Evolutionary conservation across 2,329 filamentous ascomycete genomes (phyloP), one percentile per base, ranked within the genome.

Genomic region (Calycina herbarum): DNA sequence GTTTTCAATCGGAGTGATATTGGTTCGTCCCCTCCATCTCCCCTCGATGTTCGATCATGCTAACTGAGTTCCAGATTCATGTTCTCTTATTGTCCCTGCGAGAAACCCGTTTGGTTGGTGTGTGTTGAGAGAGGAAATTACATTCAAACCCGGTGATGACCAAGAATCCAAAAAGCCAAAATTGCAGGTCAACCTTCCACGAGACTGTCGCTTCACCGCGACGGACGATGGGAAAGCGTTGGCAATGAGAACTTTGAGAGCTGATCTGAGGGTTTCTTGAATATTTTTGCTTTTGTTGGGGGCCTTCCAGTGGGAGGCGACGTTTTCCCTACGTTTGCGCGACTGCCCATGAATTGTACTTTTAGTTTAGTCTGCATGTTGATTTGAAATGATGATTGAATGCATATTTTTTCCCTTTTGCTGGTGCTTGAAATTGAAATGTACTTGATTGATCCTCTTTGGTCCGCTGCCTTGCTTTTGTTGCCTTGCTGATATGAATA

Each of bases 121-220:
- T 31, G 67, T 64, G 64, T 60, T 66, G 63, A 64, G 45, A 51
- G 45, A 24, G 20, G 45, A 51, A 3, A 20, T 20, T 57, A 66
- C 45, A 31, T 59, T 56, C n/a, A 60, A 61, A 72, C 75, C 76
- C 74, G 40, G 71, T 77, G 76, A 77, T 77, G 76, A 77, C 72
- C 71, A 76, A 74, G 71, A 69, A 67, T 75, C 74, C 75, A 76
- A 75, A 76, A 76, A 76, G 75, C 76, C 75, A 77, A 77, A 77
- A 70, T 75, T 77, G 75, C 72, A 77, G 73, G 73, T 73, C 74
- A 77, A 72, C 75, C 74, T 74, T 67, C 73, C 65, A 59, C 56
- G 61, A 60, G 62, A 59, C 66, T 57, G 29, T 69, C 61, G 67
- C 67, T 66, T 64, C 57, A 66, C 59, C 57, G 64, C 59, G 60